These are phyloP conservation scores for Brassica juncea DNA, from an alignment of 345 rosid genomes.

Conservation along the genomic window DNA sequence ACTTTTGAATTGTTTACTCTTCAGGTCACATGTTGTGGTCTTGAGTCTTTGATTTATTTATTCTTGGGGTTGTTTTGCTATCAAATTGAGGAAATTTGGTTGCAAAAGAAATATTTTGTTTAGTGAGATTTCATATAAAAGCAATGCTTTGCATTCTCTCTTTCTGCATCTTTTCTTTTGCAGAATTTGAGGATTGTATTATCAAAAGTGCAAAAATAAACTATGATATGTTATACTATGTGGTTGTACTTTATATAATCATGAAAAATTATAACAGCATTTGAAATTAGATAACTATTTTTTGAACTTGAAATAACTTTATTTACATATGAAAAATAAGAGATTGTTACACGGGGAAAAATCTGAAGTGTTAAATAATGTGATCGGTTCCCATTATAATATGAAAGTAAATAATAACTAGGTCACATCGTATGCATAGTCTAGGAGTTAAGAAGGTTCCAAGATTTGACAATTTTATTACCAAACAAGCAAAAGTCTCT, in stretches of 20 bases:
- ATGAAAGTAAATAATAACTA: neutral
- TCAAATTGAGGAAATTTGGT: constrained; percentile 39
- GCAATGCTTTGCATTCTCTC: neutral
- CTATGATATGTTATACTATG: neutral
- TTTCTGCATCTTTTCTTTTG: neutral
- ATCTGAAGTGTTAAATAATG: neutral
- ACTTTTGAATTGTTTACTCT: constrained; percentile 1
- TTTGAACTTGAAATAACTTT: neutral
- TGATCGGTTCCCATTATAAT: neutral
- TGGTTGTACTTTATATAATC: neutral
- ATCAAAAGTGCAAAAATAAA: constrained; percentile 23
- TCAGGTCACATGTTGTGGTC: constrained; percentile 37
- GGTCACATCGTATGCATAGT: neutral
- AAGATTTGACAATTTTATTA: neutral
- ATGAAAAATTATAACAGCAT: neutral
- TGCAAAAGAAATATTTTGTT: constrained; percentile 12
- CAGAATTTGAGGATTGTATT: constrained; percentile 15
- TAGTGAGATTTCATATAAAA: neutral
- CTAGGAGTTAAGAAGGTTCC: neutral
- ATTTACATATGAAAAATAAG: too few relatives aligned
- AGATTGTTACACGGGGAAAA: neutral
- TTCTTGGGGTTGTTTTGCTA: constrained; percentile 37
- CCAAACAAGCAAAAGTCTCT: neutral
- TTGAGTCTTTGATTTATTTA: constrained; percentile 44
- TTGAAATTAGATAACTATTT: neutral